Conservation (phyloP, 768 basidiomycete species). For the Calvatia gigantea region DNA sequence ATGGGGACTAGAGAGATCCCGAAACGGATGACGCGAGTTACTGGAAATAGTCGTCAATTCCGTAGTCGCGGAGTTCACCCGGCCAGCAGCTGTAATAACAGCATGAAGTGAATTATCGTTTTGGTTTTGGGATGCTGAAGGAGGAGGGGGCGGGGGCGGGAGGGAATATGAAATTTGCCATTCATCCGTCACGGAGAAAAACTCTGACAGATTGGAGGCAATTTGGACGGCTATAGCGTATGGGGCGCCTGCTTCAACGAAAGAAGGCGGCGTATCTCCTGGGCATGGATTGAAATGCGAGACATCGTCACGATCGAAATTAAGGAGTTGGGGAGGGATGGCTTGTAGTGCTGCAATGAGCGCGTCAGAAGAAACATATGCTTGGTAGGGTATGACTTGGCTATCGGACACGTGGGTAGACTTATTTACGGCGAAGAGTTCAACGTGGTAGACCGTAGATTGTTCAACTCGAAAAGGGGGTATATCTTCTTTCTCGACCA, state of each 20-base stretch:
- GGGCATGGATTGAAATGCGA: constrained; percentile 53
- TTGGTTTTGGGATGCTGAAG: constrained; percentile 16
- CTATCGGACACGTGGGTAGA: constrained; percentile 48
- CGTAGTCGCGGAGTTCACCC: constrained; percentile 33
- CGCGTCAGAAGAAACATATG: constrained; percentile 50
- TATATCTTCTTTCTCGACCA: constrained; percentile 20
- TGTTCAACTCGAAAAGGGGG: constrained; percentile 59
- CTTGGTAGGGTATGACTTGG: constrained; percentile 72
- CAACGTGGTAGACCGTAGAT: constrained; percentile 61
- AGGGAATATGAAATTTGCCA: constrained; percentile 58
- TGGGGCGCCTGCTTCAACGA: constrained; percentile 54
- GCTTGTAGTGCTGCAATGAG: constrained; percentile 48
- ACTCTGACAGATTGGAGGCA: constrained; percentile 55
- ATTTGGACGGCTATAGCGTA: constrained; percentile 74
- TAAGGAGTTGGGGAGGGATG: constrained; percentile 38
- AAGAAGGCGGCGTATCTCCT: constrained; percentile 26
- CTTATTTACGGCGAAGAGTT: constrained; percentile 57
- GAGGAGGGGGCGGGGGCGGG: constrained; percentile 22
- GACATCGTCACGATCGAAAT: constrained; percentile 37
- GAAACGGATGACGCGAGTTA: constrained; percentile 9
- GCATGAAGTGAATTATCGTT: constrained; percentile 32
- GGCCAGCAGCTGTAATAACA: constrained; percentile 43
- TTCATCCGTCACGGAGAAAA: constrained; percentile 73
- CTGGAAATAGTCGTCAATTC: background rate
- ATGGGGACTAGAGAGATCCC: constrained; percentile 3